Base-by-base conservation (phyloP, 805 yeast genomes). In the Nakazawaea wyomingensis region DNA sequence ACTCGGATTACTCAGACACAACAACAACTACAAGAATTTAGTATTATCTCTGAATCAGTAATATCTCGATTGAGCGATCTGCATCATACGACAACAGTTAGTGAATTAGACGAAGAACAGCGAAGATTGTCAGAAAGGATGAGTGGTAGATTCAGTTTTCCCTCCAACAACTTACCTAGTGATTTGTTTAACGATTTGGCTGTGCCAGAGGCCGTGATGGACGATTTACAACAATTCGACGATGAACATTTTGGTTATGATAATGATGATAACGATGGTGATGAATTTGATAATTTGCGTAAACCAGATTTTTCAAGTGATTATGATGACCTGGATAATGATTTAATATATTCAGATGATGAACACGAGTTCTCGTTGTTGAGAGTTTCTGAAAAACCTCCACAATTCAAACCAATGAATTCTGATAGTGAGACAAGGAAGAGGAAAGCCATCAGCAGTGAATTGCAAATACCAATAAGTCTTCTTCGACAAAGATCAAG, bases 341-440 rank as follows among this genome's bases (percentile, higher is more conserved):
- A 43, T 21, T 34, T 39, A 16, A 33, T 31, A n/a, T 48, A 45
- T 21, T 47, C 49, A 13, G 50, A 39, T 22, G 48, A 46, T 14
- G 51, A 49, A 20, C 46, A 44, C 20, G 49, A 44, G 5, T 35
- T 44, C 16, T 44, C 43, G 14, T 26, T 43, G 8, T 38, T 43
- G 20, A 24, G 16, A 24, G 13, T 28, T 14, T 22, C 13, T 29
- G 14, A 34, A 29, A 32, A 11, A 5, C 26, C 43, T 35, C 16
- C 41, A 50, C 5, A 56, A 54, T 28, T 48, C 56, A 11, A 34
- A 20, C 34, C 38, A n/a, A n/a, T 22, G 24, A 22, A 14, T n/a
- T n/a, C n/a, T 7, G 29, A 55, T 57, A 1, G 37, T 55, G 11
- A 33, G 50, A 14, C 41, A 43, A 11, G 36, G 26, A 21, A 14